A percentile compares a stretch with the other conserved stretches of the same genome.
phyloP scores from a whole-genome alignment of 345 rosid genomes.

The Arabidopsis arenosa region DNA sequence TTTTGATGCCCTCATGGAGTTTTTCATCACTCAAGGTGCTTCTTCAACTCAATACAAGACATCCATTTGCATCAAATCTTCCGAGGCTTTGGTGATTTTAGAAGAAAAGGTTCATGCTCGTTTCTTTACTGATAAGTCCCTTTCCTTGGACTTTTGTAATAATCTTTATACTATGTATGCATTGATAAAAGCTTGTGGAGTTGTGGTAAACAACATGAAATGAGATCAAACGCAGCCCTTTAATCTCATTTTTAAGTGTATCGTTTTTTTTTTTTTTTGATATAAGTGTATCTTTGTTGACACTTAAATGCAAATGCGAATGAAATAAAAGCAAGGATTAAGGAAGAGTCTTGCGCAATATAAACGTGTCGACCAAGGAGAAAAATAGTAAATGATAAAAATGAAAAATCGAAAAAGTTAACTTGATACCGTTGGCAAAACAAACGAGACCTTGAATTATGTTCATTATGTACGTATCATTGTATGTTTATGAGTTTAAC shows the following conservation, averaged over 20 bases:
- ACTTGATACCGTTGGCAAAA: neutral
- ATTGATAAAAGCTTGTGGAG: neutral
- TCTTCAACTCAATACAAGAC: slow-evolving; percentile 76
- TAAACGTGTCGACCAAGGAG: neutral
- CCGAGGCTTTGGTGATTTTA: slow-evolving; percentile 40
- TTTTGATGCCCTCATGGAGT: slow-evolving; percentile 74
- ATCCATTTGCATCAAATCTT: slow-evolving; percentile 66
- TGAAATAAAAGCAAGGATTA: neutral
- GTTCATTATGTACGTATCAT: neutral
- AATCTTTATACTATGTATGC: neutral
- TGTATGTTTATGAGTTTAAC: neutral
- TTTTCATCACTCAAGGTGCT: slow-evolving; percentile 63
- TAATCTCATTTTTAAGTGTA: neutral
- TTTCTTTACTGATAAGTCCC: slow-evolving; percentile 19
- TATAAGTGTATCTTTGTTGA: neutral
- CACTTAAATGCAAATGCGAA: neutral
- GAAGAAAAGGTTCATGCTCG: slow-evolving; percentile 1
- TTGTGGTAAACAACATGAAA: neutral
- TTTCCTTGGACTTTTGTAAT: neutral
- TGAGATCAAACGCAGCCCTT: neutral
- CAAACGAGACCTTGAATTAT: neutral
- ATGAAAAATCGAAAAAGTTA: neutral
- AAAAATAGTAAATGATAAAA: neutral
- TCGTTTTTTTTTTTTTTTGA: neutral
- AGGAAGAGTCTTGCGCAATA: neutral